These are phyloP conservation scores for Sporothrix brasiliensis DNA, from an alignment of 2,329 filamentous ascomycete genomes.

Conservation along the genomic window DNA sequence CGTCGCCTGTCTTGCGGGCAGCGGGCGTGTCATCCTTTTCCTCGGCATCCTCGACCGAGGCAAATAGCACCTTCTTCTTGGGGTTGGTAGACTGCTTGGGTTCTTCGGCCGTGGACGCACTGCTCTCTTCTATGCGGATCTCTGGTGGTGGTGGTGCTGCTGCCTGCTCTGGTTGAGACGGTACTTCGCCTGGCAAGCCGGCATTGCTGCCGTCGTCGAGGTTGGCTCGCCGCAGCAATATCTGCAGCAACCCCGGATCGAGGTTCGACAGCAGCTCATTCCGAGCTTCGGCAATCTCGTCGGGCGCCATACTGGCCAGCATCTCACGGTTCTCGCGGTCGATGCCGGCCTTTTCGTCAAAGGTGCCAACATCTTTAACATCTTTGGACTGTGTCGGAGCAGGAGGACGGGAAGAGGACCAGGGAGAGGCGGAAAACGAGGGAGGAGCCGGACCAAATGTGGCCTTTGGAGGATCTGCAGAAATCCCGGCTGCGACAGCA, in stretches of 20 bases:
- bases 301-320: slow-evolving; percentile 75
- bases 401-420: not conserved
- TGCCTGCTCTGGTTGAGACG: slow-evolving; percentile 5
- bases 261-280: slow-evolving; percentile 78
- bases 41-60: slow-evolving; percentile 26
- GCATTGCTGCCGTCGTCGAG: slow-evolving; percentile 64
- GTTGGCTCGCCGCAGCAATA: slow-evolving; percentile 73
- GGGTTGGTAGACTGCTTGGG: slow-evolving; percentile 33
- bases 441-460: slow-evolving; percentile 9
- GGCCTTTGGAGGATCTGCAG: slow-evolving; percentile 9
- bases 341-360: slow-evolving; percentile 70
- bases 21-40: slow-evolving; percentile 18
- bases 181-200: slow-evolving; percentile 39
- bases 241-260: slow-evolving; percentile 74
- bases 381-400: not conserved
- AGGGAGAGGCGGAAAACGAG: not conserved
- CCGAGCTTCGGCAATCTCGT: slow-evolving; percentile 79
- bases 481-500: slow-evolving; percentile 1
- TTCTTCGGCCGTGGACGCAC: not conserved
- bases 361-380: not conserved
- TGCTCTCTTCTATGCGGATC: slow-evolving; percentile 20
- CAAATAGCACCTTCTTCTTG: slow-evolving; percentile 41
- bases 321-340: slow-evolving; percentile 78
- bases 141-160: slow-evolving; percentile 27
- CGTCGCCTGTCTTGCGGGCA: slow-evolving; percentile 10